These are phyloP conservation scores for Solanum chmielewskii DNA, from an alignment of 257 asterid genomes.

Conservation along the genomic window DNA sequence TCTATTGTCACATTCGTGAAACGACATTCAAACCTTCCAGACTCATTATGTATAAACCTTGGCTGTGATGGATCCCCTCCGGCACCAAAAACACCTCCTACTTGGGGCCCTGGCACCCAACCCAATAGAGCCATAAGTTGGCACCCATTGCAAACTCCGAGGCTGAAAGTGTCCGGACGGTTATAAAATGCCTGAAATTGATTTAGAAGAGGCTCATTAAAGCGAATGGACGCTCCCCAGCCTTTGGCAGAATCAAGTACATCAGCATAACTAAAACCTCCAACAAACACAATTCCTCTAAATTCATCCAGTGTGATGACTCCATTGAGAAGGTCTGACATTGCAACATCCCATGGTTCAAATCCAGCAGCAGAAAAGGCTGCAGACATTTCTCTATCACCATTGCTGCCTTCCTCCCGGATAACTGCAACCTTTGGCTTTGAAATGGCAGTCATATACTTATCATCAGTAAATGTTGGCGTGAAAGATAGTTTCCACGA, in stretches of 20 bases:
- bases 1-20: constrained; percentile 74
- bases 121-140: constrained; percentile 97
- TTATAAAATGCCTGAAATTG: constrained; percentile 76
- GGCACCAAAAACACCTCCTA: constrained; percentile 63
- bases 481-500: constrained; percentile 68
- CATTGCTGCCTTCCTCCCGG: constrained; percentile 97
- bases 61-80: constrained; percentile 83
- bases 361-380: constrained; percentile 90
- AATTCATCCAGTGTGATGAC: constrained; percentile 32
- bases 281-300: constrained; percentile 76
- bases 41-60: constrained; percentile 77
- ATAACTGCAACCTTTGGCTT: constrained; percentile 86
- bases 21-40: constrained; percentile 86
- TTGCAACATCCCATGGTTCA: constrained; percentile 89
- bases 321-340: constrained; percentile 87
- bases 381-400: constrained; percentile 96
- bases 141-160: constrained; percentile 93
- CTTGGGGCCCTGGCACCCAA: constrained; percentile 84
- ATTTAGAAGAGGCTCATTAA: constrained; percentile 52
- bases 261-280: constrained; percentile 96
- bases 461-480: constrained; percentile 44
- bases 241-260: constrained; percentile 96
- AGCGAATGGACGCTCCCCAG: constrained; percentile 91
- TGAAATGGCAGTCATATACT: constrained; percentile 32
- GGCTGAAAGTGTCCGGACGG: constrained; percentile 75